Conservation (phyloP, 192 early-diverging fungal species). For the Linnemannia zychae region DNA sequence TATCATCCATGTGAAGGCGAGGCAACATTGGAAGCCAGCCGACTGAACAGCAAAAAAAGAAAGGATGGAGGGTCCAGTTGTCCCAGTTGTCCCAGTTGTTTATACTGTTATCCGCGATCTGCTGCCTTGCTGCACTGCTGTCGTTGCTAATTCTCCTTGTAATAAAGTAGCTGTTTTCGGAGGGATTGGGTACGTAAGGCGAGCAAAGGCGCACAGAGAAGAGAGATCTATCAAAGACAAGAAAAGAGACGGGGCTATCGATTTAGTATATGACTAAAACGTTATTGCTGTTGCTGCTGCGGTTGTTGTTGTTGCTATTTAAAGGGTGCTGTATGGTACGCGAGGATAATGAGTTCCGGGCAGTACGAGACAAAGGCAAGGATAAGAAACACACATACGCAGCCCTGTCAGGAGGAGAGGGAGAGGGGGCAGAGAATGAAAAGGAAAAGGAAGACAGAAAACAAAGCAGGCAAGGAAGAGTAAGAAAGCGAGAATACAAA, state of each 20-base stretch:
- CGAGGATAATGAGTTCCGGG: background rate
- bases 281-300: background rate
- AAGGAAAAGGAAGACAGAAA: background rate
- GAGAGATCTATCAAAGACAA: background rate
- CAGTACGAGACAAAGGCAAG: no score
- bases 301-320: no score
- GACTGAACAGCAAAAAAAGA: background rate
- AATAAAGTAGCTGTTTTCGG: background rate
- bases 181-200: background rate
- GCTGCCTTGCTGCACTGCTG: background rate
- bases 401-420: background rate
- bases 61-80: background rate
- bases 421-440: background rate
- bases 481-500: background rate
- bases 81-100: background rate
- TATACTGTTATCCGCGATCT: background rate
- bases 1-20: conserved; percentile 35
- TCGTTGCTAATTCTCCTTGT: no score
- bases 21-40: conserved; percentile 34
- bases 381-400: background rate
- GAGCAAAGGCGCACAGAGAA: background rate
- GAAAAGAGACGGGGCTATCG: background rate
- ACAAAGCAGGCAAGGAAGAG: background rate
- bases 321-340: no score
- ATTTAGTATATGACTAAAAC: background rate